These are phyloP conservation scores for Phytophthora ramorum DNA, from an alignment of 352 stramenopile species.

Conservation along the genomic window DNA sequence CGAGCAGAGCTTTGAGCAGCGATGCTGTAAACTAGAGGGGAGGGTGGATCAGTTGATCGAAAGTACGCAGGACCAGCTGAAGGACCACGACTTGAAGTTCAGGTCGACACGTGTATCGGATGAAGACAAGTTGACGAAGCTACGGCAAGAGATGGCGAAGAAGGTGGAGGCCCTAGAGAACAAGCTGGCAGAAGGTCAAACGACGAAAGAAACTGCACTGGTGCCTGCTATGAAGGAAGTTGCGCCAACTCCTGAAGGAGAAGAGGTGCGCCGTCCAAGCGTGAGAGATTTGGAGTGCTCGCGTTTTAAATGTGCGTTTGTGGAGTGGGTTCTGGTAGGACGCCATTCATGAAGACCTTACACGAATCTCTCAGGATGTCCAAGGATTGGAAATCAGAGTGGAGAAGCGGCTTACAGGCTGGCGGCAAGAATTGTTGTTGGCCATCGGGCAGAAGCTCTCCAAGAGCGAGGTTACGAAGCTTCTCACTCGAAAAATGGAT, in stretches of 20 bases:
- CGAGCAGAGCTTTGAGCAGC: conserved; percentile 14
- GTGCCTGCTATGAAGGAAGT: conserved; percentile 15
- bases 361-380: conserved; percentile 13
- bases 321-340: conserved; percentile 15
- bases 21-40: conserved; percentile 11
- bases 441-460: conserved; percentile 30
- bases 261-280: conserved; percentile 18
- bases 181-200: conserved; percentile 17
- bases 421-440: conserved; percentile 31
- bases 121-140: conserved; percentile 14
- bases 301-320: neutral
- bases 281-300: neutral
- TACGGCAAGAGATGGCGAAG: conserved; percentile 20
- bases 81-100: conserved; percentile 13
- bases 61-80: conserved; percentile 16
- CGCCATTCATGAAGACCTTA: conserved; percentile 13
- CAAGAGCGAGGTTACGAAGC: conserved; percentile 40
- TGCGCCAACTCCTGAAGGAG: neutral
- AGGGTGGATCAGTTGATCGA: conserved; percentile 4
- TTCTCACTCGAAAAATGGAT: conserved; percentile 54
- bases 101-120: conserved; percentile 9
- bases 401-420: conserved; percentile 22
- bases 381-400: conserved; percentile 28
- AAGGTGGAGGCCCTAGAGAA: conserved; percentile 11
- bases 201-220: conserved; percentile 9